phyloP scores from a whole-genome alignment of 1,139 yeast genomes.

The Pichia sp. region DNA sequence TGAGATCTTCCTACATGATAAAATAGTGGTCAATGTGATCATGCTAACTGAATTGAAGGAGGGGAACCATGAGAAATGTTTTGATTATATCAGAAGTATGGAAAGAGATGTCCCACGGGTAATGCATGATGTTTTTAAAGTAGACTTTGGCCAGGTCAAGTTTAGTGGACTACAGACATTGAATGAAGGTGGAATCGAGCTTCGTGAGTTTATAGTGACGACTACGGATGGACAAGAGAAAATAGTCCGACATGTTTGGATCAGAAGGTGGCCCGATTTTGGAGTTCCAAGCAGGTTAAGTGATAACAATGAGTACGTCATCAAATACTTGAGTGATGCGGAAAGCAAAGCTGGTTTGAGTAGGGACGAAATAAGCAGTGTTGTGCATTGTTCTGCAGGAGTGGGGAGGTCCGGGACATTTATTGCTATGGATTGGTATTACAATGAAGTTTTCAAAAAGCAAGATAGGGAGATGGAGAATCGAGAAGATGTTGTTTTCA shows the following conservation, averaged over 20 bases:
- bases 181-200: slow-evolving; percentile 1
- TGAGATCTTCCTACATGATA: slow-evolving; percentile 54
- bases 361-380: background rate
- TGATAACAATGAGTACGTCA: slow-evolving; percentile 33
- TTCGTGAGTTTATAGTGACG: background rate
- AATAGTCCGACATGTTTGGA: slow-evolving; percentile 14
- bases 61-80: slow-evolving; percentile 54
- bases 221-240: background rate
- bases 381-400: slow-evolving; percentile 81
- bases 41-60: slow-evolving; percentile 89
- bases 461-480: background rate
- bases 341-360: too few relatives aligned
- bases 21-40: slow-evolving; percentile 53
- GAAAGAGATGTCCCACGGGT: background rate
- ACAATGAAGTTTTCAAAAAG: background rate
- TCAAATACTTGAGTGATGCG: too few relatives aligned
- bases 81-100: slow-evolving; percentile 28
- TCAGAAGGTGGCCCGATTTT: slow-evolving; percentile 42
- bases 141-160: background rate
- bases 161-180: background rate
- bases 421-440: slow-evolving; percentile 58
- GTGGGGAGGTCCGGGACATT: slow-evolving; percentile 83
- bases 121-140: background rate
- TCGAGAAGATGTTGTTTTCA: slow-evolving; percentile 22
- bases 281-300: slow-evolving; percentile 39